phyloP scores from a whole-genome alignment of 2,329 filamentous ascomycete genomes.

The Colletotrichum brevisporum region DNA sequence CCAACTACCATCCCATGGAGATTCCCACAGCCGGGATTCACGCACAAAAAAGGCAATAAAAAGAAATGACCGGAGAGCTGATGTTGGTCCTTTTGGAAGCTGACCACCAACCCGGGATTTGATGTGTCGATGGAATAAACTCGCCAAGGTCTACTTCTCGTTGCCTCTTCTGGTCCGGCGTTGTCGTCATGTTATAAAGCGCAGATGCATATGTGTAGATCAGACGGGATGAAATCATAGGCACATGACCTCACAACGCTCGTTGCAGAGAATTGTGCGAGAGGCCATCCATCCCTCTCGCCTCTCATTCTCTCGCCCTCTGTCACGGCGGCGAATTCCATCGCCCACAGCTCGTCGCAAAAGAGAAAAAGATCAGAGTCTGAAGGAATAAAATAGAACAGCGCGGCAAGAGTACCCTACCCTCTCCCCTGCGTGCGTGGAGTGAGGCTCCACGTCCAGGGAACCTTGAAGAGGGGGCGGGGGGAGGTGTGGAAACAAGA shows the following conservation, averaged over 20 bases:
- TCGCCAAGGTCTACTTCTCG: neutral
- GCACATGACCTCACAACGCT: no score
- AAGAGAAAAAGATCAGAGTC: neutral
- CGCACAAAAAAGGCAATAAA: no score
- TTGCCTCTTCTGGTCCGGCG: neutral
- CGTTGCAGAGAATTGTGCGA: no score
- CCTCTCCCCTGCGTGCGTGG: neutral
- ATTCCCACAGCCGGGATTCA: neutral
- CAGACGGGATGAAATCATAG: no score
- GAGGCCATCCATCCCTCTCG: no score
- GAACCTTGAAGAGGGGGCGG: slow-evolving; percentile 20
- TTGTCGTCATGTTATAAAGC: no score
- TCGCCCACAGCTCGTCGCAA: neutral
- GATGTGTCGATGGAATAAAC: neutral
- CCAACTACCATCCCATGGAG: neutral
- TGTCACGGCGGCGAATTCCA: no score
- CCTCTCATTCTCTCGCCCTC: no score
- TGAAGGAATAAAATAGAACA: neutral
- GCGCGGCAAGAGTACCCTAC: neutral
- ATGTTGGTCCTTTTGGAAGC: no score
- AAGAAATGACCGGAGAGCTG: no score
- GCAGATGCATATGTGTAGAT: no score
- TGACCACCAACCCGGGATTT: no score
- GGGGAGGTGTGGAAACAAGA: neutral
- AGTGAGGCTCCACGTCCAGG: slow-evolving; percentile 25